Conservation (phyloP, 768 basidiomycete genomes). For the Suillus alpinus region DNA sequence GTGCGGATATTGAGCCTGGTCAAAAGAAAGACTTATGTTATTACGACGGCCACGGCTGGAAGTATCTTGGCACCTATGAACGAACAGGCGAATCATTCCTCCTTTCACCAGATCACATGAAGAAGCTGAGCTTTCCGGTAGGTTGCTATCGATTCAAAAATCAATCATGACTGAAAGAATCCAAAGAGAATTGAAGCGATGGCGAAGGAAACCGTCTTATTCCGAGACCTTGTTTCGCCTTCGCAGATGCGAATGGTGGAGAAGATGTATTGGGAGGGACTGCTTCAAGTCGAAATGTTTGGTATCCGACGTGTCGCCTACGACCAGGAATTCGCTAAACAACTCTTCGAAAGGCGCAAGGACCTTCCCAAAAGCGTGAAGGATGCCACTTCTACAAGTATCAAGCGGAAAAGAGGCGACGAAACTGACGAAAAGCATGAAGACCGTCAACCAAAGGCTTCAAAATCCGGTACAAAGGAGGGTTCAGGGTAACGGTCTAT, state of each 20-base stretch:
- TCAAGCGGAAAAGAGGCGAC: background rate
- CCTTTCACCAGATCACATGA: constrained; percentile 12
- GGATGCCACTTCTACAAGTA: background rate
- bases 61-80: constrained; percentile 28
- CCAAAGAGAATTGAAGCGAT: constrained; percentile 18
- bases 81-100: constrained; percentile 14
- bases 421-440: background rate
- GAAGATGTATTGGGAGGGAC: constrained; percentile 26
- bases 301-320: constrained; percentile 21
- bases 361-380: background rate
- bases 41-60: background rate
- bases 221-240: constrained; percentile 21
- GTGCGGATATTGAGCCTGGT: constrained; percentile 10
- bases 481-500: background rate
- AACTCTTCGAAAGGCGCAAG: constrained; percentile 10
- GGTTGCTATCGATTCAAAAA: constrained; percentile 2
- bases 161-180: background rate
- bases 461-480: background rate
- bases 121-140: constrained; percentile 12
- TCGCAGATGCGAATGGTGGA: constrained; percentile 22
- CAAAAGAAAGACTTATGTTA: constrained; percentile 21
- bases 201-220: constrained; percentile 17
- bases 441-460: background rate
- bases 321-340: constrained; percentile 13
- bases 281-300: constrained; percentile 27